Conservation (phyloP, 2,329 filamentous ascomycete species). For the Aspergillus tamarii region DNA sequence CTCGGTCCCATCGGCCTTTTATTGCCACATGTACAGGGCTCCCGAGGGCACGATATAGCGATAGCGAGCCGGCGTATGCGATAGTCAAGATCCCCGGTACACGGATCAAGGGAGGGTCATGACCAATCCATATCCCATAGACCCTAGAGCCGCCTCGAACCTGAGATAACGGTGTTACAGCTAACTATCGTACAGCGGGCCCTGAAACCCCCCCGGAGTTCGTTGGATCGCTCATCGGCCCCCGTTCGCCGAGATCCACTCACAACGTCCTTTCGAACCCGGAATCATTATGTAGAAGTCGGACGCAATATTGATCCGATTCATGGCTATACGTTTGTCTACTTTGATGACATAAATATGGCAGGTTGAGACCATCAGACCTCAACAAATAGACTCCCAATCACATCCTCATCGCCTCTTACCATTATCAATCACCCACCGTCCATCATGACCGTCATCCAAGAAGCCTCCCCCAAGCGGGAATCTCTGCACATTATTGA, state of each 20-base stretch:
- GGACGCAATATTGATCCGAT: neutral
- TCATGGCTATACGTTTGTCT: neutral
- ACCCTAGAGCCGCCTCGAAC: neutral
- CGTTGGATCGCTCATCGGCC: neutral
- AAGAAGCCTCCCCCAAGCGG: neutral
- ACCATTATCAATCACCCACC: neutral
- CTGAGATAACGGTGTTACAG: neutral
- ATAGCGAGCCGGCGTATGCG: neutral
- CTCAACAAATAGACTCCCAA: neutral
- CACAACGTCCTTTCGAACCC: slow-evolving; percentile 41
- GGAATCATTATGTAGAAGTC: neutral
- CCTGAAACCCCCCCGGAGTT: neutral
- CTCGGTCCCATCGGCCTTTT: neutral
- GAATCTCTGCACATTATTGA: neutral
- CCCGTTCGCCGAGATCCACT: neutral
- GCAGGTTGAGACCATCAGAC: neutral
- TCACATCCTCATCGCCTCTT: neutral
- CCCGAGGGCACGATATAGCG: neutral
- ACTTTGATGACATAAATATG: neutral
- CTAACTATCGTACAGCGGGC: neutral
- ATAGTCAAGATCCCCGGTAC: neutral
- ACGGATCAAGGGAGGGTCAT: neutral
- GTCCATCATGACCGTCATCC: neutral
- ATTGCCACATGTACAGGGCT: neutral
- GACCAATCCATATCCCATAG: neutral